phyloP scores from a whole-genome alignment of 2,329 filamentous ascomycete genomes.

The Calcarisporium arbuscula region DNA sequence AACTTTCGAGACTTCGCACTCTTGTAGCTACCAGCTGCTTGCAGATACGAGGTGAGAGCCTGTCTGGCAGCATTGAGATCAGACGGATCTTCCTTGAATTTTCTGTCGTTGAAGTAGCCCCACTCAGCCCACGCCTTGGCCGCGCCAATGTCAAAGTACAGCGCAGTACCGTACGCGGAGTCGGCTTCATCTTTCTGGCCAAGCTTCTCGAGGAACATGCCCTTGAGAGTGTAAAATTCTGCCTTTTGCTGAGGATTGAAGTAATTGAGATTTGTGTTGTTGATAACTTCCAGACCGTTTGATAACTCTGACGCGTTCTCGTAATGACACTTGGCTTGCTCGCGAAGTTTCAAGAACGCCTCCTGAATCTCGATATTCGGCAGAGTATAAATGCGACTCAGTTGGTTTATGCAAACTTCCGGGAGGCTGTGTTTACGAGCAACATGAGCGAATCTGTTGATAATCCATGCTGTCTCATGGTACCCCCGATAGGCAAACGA shows the following conservation, averaged over 20 bases:
- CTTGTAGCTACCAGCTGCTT: conserved; percentile 94
- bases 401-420: conserved; percentile 93
- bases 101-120: conserved; percentile 95
- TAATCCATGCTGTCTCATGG: conserved; percentile 99
- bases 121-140: conserved; percentile 99
- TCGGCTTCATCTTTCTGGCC: conserved; percentile 87
- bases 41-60: conserved; percentile 90
- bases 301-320: conserved; percentile 90
- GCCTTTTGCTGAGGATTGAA: conserved; percentile 95
- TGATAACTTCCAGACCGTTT: conserved; percentile 94
- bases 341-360: conserved; percentile 94
- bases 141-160: conserved; percentile 92
- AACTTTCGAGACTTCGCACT: conserved; percentile 93
- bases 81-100: conserved; percentile 84
- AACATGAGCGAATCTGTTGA: conserved; percentile 97
- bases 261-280: conserved; percentile 98
- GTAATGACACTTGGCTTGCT: conserved; percentile 98
- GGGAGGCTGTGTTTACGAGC: conserved; percentile 94
- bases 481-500: conserved; percentile 90
- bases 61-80: conserved; percentile 82
- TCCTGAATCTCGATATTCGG: conserved; percentile 99
- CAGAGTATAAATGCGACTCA: conserved; percentile 95
- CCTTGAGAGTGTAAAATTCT: conserved; percentile 98
- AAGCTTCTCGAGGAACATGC: conserved; percentile 97
- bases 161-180: conserved; percentile 85